Evolutionary conservation across 352 stramenopile genomes (phyloP).

Genomic region (Thraustochytrium sp.): DNA sequence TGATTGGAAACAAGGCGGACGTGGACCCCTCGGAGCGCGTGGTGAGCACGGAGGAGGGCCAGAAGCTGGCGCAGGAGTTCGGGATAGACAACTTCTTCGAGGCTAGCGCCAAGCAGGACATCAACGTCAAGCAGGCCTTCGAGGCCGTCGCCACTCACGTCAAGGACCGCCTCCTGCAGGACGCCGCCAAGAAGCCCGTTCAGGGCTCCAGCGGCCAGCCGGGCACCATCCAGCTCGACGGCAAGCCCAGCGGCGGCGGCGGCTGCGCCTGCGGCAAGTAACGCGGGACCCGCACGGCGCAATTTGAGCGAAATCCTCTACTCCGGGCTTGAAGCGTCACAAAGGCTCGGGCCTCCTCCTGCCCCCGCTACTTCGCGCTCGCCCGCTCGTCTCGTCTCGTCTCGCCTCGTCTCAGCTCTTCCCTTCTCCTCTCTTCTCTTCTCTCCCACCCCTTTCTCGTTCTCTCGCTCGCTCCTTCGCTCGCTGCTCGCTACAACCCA

Average conservation of each 20-base stretch:
- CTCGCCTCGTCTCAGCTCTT: neutral
- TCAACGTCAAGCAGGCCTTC: slow-evolving; percentile 78
- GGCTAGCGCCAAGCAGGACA: slow-evolving; percentile 89
- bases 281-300: too few relatives aligned
- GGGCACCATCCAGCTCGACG: slow-evolving; percentile 20
- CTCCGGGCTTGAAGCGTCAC: too few relatives aligned
- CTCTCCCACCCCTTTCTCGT: too few relatives aligned
- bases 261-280: slow-evolving; percentile 36
- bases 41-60: slow-evolving; percentile 85
- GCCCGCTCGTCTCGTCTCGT: neutral
- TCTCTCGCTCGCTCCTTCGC: too few relatives aligned
- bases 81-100: slow-evolving; percentile 89
- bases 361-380: too few relatives aligned
- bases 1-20: slow-evolving; percentile 99
- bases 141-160: slow-evolving; percentile 24
- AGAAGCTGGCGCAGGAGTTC: slow-evolving; percentile 86
- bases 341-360: too few relatives aligned
- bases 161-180: slow-evolving; percentile 28
- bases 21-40: slow-evolving; percentile 90
- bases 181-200: neutral
- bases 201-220: neutral
- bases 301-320: too few relatives aligned
- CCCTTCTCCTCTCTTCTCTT: neutral
- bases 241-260: neutral
- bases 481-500: too few relatives aligned